A percentile compares a stretch with the other conserved stretches of the same genome.
phyloP scores from a whole-genome alignment of 225 moss, liverwort and hornwort species.

The Bryum argenteum region DNA sequence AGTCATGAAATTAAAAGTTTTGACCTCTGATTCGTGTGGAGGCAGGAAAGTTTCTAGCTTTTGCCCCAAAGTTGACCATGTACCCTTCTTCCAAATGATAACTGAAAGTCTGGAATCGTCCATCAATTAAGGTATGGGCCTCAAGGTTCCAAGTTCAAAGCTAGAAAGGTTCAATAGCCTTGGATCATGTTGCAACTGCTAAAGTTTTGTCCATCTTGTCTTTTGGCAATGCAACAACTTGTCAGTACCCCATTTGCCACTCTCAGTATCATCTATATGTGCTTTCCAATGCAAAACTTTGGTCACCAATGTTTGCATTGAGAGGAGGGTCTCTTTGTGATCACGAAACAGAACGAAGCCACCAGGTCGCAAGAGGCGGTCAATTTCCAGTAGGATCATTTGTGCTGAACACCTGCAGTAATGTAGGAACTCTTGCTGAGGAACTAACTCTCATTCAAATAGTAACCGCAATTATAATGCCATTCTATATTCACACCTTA shows the following conservation, averaged over 20 bases:
- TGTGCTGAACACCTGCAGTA: constrained; percentile 60
- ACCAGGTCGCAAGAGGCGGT: constrained; percentile 80
- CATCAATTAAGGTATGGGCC: background rate
- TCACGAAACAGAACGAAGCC: constrained; percentile 83
- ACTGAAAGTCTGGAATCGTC: background rate
- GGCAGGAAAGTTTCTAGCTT: too few relatives aligned
- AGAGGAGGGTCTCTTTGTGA: constrained; percentile 44
- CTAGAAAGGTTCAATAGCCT: background rate
- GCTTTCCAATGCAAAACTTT: constrained; percentile 71
- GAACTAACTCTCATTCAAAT: background rate
- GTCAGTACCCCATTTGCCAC: constrained; percentile 72
- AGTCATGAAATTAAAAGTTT: constrained; percentile 11
- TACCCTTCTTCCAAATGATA: too few relatives aligned
- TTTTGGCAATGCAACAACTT: constrained; percentile 86
- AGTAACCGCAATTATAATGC: background rate
- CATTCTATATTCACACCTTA: background rate
- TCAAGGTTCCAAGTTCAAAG: background rate
- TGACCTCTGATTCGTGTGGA: too few relatives aligned
- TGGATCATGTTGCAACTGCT: background rate
- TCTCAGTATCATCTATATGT: constrained; percentile 67
- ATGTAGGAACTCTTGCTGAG: background rate
- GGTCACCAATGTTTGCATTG: constrained; percentile 40
- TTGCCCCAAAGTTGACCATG: background rate
- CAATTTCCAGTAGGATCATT: constrained; percentile 69
- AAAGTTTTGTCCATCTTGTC: constrained; percentile 37